Conservation (phyloP, 805 yeast species). For the Pichia manshurica region DNA sequence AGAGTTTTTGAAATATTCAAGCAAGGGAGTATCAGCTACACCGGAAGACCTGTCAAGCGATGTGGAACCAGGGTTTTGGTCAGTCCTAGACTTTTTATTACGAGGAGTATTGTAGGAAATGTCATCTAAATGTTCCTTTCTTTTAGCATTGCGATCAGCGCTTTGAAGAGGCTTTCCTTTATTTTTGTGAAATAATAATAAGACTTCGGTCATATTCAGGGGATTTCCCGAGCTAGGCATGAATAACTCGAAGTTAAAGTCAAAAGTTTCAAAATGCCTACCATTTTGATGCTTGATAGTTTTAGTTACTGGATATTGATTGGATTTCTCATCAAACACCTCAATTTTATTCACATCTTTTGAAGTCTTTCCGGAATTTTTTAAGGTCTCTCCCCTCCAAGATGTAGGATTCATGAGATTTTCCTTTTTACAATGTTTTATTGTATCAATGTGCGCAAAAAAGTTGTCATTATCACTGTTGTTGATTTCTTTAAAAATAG, state of each 20-base stretch:
- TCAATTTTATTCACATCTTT: constrained; percentile 18
- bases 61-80: constrained; percentile 26
- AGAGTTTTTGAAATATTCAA: constrained; percentile 9
- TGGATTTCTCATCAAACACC: constrained; percentile 35
- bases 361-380: constrained; percentile 29
- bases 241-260: constrained; percentile 54
- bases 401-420: constrained; percentile 49
- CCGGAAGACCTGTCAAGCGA: constrained; percentile 17
- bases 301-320: constrained; percentile 41
- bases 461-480: background rate
- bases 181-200: constrained; percentile 33
- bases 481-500: background rate
- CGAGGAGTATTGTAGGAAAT: constrained; percentile 2
- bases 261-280: constrained; percentile 53
- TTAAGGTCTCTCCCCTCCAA: constrained; percentile 60
- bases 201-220: constrained; percentile 40
- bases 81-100: constrained; percentile 13
- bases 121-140: background rate
- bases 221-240: constrained; percentile 33
- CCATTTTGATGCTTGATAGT: constrained; percentile 46
- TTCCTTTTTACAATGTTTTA: constrained; percentile 54
- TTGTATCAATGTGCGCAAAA: constrained; percentile 38
- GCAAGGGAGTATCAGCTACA: constrained; percentile 10
- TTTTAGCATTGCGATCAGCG: background rate
- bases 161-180: background rate